Percentiles rank a stretch among this genome's conserved stretches.
phyloP scores from a whole-genome alignment of 306 rosid genomes.

The Ammopiptanthus mongolicus region DNA sequence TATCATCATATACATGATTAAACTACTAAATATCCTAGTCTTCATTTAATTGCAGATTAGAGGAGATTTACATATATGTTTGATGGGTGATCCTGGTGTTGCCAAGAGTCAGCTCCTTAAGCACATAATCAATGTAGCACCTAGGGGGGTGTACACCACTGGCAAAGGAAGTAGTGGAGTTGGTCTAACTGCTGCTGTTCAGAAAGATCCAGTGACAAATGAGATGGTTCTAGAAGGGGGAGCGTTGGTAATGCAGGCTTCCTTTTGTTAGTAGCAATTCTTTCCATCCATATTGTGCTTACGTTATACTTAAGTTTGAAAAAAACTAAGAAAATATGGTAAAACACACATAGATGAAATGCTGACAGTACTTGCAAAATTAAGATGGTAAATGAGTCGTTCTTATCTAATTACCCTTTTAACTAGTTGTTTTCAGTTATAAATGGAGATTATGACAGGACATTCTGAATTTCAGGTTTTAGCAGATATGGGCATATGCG shows the following conservation, averaged over 20 bases:
- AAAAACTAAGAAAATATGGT: background rate
- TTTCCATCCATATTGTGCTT: background rate
- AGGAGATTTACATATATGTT: slow-evolving; percentile 92
- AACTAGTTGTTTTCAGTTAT: slow-evolving; percentile 16
- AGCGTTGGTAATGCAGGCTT: slow-evolving; percentile 73
- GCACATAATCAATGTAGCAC: slow-evolving; percentile 92
- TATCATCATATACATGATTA: background rate
- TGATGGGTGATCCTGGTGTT: slow-evolving; percentile 99
- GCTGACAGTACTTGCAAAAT: background rate
- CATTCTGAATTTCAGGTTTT: slow-evolving; percentile 58
- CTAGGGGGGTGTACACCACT: slow-evolving; percentile 95
- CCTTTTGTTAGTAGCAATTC: background rate
- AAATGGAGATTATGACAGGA: slow-evolving; percentile 15
- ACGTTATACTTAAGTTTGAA: background rate
- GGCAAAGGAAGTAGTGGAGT: slow-evolving; percentile 99
- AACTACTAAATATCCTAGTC: background rate
- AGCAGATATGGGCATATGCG: slow-evolving; percentile 99
- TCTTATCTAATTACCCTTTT: background rate
- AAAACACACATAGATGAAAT: background rate
- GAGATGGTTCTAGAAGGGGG: slow-evolving; percentile 99
- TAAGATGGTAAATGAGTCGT: background rate
- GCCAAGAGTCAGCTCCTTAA: slow-evolving; percentile 99
- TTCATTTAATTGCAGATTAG: slow-evolving; percentile 63
- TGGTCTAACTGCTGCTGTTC: slow-evolving; percentile 99
- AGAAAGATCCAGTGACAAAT: slow-evolving; percentile 97